A percentile compares a stretch with the other conserved stretches of the same genome.
Evolutionary conservation across 768 basidiomycete genomes (phyloP).

Genomic region (Boletales sp.): DNA sequence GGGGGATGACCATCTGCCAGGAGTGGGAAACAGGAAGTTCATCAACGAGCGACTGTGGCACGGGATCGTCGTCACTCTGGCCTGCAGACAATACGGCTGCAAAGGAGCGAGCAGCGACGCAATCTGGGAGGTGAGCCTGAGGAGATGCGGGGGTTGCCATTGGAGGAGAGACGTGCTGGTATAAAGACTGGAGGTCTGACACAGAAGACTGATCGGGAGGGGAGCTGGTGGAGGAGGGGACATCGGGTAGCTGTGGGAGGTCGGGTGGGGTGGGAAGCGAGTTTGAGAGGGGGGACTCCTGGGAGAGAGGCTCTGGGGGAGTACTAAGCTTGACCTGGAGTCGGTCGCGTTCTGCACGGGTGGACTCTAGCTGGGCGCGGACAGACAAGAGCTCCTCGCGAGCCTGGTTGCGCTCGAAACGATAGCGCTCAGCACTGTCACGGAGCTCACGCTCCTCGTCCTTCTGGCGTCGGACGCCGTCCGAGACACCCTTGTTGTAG

Average conservation of each 20-base stretch:
- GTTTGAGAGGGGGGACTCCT: conserved; percentile 1
- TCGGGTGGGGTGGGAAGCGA: conserved; percentile 8
- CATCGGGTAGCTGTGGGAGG: conserved; percentile 2
- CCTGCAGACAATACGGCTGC: conserved; percentile 31
- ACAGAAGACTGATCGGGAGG: conserved; percentile 13
- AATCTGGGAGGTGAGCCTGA: conserved; percentile 32
- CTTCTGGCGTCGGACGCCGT: conserved; percentile 40
- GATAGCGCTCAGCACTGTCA: conserved; percentile 33
- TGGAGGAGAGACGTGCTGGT: conserved; percentile 19
- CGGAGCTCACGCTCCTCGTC: conserved; percentile 34
- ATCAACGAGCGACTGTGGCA: conserved; percentile 22
- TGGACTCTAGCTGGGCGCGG: conserved; percentile 32
- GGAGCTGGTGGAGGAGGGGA: neutral
- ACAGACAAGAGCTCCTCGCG: conserved; percentile 30
- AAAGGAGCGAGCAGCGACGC: conserved; percentile 33
- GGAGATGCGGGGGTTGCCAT: conserved; percentile 33
- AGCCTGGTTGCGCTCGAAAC: conserved; percentile 34
- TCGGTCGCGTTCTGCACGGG: conserved; percentile 31
- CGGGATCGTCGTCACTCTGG: conserved; percentile 26
- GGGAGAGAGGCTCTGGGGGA: too few species aligned
- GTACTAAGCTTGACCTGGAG: conserved; percentile 25
- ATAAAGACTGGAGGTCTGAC: conserved; percentile 18
- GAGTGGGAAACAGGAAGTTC: conserved; percentile 11
- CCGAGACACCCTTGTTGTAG: conserved; percentile 37
- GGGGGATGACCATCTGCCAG: conserved; percentile 23